Base-by-base conservation (phyloP, 345 rosid genomes). In the Cardamine chenopodiifolia region DNA sequence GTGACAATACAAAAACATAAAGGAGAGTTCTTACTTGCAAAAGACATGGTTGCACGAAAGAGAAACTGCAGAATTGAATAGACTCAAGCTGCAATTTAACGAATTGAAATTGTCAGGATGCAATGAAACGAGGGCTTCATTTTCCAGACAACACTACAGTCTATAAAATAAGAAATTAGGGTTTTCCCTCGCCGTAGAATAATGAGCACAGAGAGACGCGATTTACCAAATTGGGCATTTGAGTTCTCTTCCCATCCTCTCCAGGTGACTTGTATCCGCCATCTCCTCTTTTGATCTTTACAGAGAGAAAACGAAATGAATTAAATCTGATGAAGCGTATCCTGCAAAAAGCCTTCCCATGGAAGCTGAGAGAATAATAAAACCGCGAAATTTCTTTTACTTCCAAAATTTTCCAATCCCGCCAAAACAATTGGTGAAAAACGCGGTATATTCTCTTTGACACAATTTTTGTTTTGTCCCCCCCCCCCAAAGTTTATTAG, bases 191-290 rank as follows among this genome's bases (percentile, higher is more conserved):
- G n/a, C n/a, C n/a, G n/a, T n/a, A 20, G 35, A 56, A 56, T 1
- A 18, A 58, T 2, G 5, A 49, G 25, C 8, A 50, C 0, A 23
- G 59, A 26, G 23, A 4, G 15, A 61, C 1, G 61, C 47, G 12
- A 13, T 60, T 28, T 85, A 94, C 99, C 97, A 90, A 74, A 91
- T 89, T 2, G 99, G 97, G 80, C 97, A 95, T 76, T 92, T 89
- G 83, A 92, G 90, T 78, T 91, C 99, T 73, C 91, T 80, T 76
- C 97, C 97, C 99, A 95, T 86, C 80, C 70, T 92, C 87, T 92
- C 97, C 37, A 95, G 83, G 56, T 90, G 88, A 62, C 55, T 79
- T 44, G 74, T 79, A 66, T 88, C 96, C 61, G 71, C 92, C 99
- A 95, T 92, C 42, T 55, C 66, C 60, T 65, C 67, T 66, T 60